These are phyloP conservation scores for Ascochyta lentis DNA, from an alignment of 2,329 filamentous ascomycete genomes.

Conservation along the genomic window DNA sequence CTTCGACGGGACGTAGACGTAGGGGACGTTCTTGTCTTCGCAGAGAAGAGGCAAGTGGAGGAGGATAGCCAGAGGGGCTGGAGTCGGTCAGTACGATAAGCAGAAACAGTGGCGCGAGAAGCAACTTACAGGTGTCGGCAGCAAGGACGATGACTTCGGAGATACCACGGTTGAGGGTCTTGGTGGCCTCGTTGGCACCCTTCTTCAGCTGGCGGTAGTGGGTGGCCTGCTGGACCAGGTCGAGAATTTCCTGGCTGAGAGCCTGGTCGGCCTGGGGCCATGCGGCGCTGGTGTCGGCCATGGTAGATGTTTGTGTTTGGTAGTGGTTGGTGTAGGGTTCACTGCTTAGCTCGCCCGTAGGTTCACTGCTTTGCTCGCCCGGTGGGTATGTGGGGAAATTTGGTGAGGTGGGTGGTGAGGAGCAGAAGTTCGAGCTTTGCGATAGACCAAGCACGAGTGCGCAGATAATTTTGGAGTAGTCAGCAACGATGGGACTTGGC, in stretches of 20 bases:
- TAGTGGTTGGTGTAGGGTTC: slow-evolving; percentile 31
- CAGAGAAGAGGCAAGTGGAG: slow-evolving; percentile 78
- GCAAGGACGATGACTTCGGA: slow-evolving; percentile 83
- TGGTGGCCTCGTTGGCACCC: slow-evolving; percentile 71
- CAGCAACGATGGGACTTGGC: slow-evolving; percentile 7
- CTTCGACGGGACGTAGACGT: slow-evolving; percentile 72
- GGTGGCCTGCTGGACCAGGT: slow-evolving; percentile 43
- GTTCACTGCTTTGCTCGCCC: slow-evolving; percentile 48
- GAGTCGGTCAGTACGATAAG: not conserved
- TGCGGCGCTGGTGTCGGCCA: slow-evolving; percentile 43
- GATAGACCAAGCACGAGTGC: not conserved
- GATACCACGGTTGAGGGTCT: slow-evolving; percentile 89
- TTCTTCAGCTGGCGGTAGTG: slow-evolving; percentile 46
- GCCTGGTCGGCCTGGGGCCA: slow-evolving; percentile 57
- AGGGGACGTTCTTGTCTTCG: slow-evolving; percentile 79
- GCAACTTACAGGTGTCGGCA: slow-evolving; percentile 71
- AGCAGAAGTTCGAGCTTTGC: slow-evolving; percentile 8
- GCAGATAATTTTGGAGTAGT: slow-evolving; percentile 6
- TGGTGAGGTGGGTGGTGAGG: slow-evolving; percentile 15
- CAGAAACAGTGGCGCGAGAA: not conserved
- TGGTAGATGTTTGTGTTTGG: slow-evolving; percentile 12
- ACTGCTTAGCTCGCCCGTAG: slow-evolving; percentile 46
- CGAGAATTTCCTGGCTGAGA: slow-evolving; percentile 55
- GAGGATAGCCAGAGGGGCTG: slow-evolving; percentile 74
- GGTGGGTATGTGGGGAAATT: slow-evolving; percentile 15